Conservation (phyloP, 2,329 filamentous ascomycete genomes). For the Sporothrix brasiliensis region DNA sequence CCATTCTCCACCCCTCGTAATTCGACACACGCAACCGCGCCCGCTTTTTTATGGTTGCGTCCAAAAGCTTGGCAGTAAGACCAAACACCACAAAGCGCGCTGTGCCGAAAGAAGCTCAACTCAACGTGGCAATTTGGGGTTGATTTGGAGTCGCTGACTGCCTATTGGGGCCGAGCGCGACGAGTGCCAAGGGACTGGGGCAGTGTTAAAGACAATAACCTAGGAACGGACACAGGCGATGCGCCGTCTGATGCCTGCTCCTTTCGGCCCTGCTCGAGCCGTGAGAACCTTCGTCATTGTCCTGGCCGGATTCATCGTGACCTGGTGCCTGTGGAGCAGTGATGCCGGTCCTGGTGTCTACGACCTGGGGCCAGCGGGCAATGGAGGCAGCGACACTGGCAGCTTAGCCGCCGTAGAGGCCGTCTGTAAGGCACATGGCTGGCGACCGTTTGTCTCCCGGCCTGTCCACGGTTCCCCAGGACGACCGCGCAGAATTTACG, state of each 20-base stretch:
- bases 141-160: not conserved
- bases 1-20: not conserved
- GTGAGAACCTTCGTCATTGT: constrained; percentile 16
- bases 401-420: constrained; percentile 1
- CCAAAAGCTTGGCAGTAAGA: constrained; percentile 1
- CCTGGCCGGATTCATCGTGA: constrained; percentile 16
- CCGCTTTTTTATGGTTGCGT: constrained; percentile 2
- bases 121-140: not conserved
- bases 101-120: not conserved
- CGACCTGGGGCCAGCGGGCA: not conserved
- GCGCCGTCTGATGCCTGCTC: constrained; percentile 24
- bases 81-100: not conserved
- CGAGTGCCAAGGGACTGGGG: not conserved
- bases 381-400: not conserved
- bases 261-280: constrained; percentile 24
- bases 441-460: constrained; percentile 42
- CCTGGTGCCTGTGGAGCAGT: constrained; percentile 24
- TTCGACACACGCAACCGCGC: not conserved
- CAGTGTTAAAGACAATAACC: too few species aligned
- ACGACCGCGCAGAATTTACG: constrained; percentile 56
- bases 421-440: constrained; percentile 47
- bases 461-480: not conserved
- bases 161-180: not conserved
- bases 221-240: not conserved
- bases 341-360: constrained; percentile 6